Evolutionary conservation across 495 filamentous ascomycete species (phyloP).

Genomic region (Lophiotrema nucula): DNA sequence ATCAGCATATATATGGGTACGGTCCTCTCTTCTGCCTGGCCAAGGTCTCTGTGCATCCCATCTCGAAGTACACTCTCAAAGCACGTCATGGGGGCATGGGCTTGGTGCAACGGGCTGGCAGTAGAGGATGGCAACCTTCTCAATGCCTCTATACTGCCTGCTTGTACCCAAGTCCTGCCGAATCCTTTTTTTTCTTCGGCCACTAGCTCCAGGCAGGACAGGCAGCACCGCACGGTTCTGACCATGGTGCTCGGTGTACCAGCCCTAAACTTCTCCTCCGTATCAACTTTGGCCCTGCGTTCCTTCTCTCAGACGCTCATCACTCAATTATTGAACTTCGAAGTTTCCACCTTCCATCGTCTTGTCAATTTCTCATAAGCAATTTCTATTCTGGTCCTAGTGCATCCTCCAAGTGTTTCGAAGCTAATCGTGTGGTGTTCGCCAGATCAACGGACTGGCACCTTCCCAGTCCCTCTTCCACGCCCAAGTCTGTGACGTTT

Average conservation of each 20-base stretch:
- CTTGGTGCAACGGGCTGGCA: constrained; percentile 2
- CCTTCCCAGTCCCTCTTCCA: constrained; percentile 43
- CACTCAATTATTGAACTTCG: too few species aligned
- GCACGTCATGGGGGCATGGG: neutral
- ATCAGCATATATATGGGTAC: constrained; percentile 40
- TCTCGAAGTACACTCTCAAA: neutral
- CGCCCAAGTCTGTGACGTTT: constrained; percentile 38
- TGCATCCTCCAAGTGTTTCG: constrained; percentile 18
- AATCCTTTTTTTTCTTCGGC: neutral
- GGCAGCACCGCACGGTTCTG: constrained; percentile 27
- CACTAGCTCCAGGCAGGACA: constrained; percentile 20
- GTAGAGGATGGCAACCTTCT: neutral
- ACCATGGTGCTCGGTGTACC: constrained; percentile 2
- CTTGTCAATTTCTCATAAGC: too few species aligned
- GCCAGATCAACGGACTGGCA: constrained; percentile 40
- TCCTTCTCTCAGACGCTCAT: too few species aligned
- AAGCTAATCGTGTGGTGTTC: constrained; percentile 28
- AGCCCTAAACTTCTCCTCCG: constrained; percentile 3
- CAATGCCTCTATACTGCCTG: neutral
- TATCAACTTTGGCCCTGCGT: neutral
- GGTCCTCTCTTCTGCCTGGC: constrained; percentile 17
- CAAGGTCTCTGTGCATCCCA: too few species aligned
- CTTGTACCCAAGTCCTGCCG: neutral
- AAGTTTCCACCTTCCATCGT: too few species aligned
- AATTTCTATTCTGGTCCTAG: neutral